Evolutionary conservation across 768 basidiomycete genomes (phyloP).

Genomic region (Brasilioporus rufonigricans): DNA sequence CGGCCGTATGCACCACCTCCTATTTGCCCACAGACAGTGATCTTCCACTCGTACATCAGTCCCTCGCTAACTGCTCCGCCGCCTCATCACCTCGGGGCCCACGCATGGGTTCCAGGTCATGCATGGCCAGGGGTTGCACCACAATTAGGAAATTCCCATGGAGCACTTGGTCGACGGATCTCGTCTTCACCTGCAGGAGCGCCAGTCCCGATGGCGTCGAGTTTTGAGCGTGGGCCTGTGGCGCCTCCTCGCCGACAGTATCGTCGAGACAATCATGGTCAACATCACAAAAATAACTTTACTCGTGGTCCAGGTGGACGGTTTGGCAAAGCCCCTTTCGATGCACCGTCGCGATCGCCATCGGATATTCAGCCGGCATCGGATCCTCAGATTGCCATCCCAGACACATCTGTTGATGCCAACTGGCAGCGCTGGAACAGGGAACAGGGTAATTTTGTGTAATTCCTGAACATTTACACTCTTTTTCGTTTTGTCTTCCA

Average conservation of each 20-base stretch:
- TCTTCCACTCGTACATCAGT: constrained; percentile 30
- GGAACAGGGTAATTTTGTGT: constrained; percentile 9
- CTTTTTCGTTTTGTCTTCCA: constrained; percentile 14
- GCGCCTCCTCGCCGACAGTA: constrained; percentile 31
- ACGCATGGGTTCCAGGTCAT: constrained; percentile 28
- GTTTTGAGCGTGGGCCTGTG: constrained; percentile 19
- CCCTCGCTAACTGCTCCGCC: constrained; percentile 19
- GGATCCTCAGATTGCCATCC: constrained; percentile 5
- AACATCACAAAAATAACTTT: constrained; percentile 28
- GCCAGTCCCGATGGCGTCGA: constrained; percentile 13
- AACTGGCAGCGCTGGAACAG: constrained; percentile 21
- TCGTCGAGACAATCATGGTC: constrained; percentile 29
- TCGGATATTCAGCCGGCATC: constrained; percentile 11
- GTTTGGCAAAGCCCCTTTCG: constrained; percentile 16
- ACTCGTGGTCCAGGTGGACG: constrained; percentile 21
- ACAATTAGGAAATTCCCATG: constrained; percentile 16
- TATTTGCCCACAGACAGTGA: constrained; percentile 30
- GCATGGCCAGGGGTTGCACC: constrained; percentile 22
- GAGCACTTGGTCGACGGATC: constrained; percentile 13
- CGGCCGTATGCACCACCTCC: constrained; percentile 33
- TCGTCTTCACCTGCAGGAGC: constrained; percentile 16
- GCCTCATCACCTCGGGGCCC: constrained; percentile 17
- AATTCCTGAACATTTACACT: not conserved
- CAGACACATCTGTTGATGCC: constrained; percentile 13
- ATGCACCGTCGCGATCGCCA: constrained; percentile 15